Conservation (phyloP, 257 asterid species). For the Perilla frutescens region DNA sequence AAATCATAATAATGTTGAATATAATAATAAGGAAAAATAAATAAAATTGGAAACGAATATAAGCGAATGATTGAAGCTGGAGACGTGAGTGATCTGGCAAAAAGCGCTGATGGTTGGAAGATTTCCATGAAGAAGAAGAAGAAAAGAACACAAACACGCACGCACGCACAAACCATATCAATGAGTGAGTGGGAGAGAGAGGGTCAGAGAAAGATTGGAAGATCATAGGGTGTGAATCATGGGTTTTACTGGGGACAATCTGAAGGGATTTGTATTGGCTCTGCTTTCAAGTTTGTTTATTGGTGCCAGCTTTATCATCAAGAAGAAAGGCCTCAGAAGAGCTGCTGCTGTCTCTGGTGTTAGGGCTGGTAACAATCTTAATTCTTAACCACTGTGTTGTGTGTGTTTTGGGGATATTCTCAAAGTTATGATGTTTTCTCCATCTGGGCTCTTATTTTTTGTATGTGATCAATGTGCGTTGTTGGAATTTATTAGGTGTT, state of each 20-base stretch:
- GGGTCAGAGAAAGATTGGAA: conserved; percentile 9
- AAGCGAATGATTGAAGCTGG: conserved; percentile 32
- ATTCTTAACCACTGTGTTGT: neutral
- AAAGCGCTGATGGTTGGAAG: conserved; percentile 31
- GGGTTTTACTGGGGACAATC: conserved; percentile 65
- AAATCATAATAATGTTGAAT: too few relatives aligned
- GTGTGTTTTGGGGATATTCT: neutral
- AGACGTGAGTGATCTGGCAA: conserved; percentile 41
- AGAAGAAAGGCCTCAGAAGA: conserved; percentile 79
- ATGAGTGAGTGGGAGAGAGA: conserved; percentile 1
- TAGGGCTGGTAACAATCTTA: conserved; percentile 62
- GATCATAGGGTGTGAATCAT: conserved; percentile 33
- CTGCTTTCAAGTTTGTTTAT: conserved; percentile 71
- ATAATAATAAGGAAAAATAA: neutral
- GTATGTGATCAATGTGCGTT: conserved; percentile 2
- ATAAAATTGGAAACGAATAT: neutral
- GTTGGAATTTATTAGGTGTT: conserved; percentile 53
- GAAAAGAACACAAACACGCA: neutral
- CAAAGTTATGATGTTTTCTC: conserved; percentile 15
- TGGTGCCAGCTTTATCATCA: conserved; percentile 81
- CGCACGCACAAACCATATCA: neutral
- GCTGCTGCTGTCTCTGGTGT: conserved; percentile 86
- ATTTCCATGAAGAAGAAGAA: conserved; percentile 50
- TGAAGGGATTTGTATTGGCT: conserved; percentile 72
- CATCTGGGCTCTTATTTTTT: conserved; percentile 22